phyloP scores from a whole-genome alignment of 2,329 filamentous ascomycete species.

The Hortaea werneckii region DNA sequence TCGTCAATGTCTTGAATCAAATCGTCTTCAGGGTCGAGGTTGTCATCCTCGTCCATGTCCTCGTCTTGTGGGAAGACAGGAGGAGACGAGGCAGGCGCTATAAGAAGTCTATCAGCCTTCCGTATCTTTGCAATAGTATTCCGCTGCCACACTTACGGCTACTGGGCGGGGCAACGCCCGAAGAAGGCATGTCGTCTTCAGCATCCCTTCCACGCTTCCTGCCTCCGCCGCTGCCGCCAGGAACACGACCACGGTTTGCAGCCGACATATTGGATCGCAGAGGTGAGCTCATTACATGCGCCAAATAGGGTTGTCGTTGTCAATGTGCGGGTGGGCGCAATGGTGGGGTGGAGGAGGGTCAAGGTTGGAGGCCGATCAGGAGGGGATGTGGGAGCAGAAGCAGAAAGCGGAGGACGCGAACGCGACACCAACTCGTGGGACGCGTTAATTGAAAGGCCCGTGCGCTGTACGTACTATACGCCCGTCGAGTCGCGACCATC shows the following conservation, averaged over 20 bases:
- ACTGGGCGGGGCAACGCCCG: slow-evolving; percentile 48
- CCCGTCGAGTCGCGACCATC: too few species aligned
- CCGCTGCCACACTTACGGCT: slow-evolving; percentile 44
- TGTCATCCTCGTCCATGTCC: slow-evolving; percentile 56
- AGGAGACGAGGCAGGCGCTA: slow-evolving; percentile 50
- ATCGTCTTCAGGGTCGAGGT: slow-evolving; percentile 60
- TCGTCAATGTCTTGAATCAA: slow-evolving; percentile 55
- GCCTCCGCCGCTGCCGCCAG: slow-evolving; percentile 42
- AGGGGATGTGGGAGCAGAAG: too few species aligned
- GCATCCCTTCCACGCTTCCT: slow-evolving; percentile 57
- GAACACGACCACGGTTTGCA: slow-evolving; percentile 61
- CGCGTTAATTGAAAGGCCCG: too few species aligned
- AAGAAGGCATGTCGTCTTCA: slow-evolving; percentile 51
- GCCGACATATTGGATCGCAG: slow-evolving; percentile 71
- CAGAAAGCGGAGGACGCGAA: too few species aligned
- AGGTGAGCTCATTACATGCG: slow-evolving; percentile 54
- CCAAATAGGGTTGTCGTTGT: too few species aligned
- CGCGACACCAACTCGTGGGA: too few species aligned
- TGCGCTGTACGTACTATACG: too few species aligned
- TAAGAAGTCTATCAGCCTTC: neutral
- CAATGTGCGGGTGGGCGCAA: neutral
- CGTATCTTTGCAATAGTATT: neutral
- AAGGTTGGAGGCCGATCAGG: neutral
- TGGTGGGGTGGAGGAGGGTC: neutral
- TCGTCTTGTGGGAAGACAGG: slow-evolving; percentile 57